A percentile compares a stretch with the other conserved stretches of the same genome.
Conservation (phyloP, 331 rosid species). For the Phaseolus coccineus region DNA sequence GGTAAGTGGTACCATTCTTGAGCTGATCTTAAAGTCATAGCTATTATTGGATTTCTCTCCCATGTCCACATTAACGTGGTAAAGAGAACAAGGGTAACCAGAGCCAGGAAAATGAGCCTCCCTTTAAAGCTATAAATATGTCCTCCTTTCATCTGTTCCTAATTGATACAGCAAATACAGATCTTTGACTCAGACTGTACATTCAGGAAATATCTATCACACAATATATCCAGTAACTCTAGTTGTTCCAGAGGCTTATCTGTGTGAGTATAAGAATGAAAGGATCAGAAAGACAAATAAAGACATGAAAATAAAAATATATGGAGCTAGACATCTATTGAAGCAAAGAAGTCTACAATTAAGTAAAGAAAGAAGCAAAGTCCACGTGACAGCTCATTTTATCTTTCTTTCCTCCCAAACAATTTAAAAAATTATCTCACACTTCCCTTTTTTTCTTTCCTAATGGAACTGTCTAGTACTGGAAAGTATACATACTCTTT, state of each 20-base stretch:
- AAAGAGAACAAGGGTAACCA: constrained; percentile 61
- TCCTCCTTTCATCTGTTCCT: constrained; percentile 74
- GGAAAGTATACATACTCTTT: neutral
- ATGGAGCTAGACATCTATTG: constrained; percentile 20
- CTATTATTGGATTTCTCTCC: constrained; percentile 75
- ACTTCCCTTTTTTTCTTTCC: neutral
- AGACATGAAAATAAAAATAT: constrained; percentile 17
- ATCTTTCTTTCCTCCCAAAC: neutral
- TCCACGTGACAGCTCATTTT: neutral
- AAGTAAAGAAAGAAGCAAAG: neutral
- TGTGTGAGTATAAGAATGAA: constrained; percentile 23
- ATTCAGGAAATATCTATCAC: constrained; percentile 39
- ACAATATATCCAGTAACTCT: constrained; percentile 8
- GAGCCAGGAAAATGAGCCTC: constrained; percentile 57
- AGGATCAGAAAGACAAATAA: constrained; percentile 29
- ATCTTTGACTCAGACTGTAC: constrained; percentile 25
- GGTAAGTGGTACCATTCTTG: constrained; percentile 56
- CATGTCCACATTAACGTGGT: constrained; percentile 73
- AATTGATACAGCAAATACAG: constrained; percentile 24
- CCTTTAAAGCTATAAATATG: constrained; percentile 54
- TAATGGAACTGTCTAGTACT: neutral
- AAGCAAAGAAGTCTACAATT: neutral
- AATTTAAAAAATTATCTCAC: neutral
- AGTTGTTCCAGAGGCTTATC: constrained; percentile 38
- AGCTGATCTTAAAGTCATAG: constrained; percentile 55